These are phyloP conservation scores for Colletotrichum spaethianum DNA, from an alignment of 2,329 filamentous ascomycete species.

Conservation along the genomic window DNA sequence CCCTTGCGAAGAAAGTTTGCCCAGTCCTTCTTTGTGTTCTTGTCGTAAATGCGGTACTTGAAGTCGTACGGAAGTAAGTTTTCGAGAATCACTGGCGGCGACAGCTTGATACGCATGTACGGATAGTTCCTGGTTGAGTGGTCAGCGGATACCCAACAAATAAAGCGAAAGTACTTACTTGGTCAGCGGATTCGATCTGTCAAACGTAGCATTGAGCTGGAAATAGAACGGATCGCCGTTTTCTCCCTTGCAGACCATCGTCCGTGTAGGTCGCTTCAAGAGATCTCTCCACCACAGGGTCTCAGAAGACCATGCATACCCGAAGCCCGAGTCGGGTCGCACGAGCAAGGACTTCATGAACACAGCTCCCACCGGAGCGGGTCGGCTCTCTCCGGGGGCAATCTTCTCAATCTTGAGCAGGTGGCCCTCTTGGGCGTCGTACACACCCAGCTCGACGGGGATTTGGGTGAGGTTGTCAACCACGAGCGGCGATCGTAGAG, in stretches of 20 bases:
- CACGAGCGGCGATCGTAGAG: conserved; percentile 89
- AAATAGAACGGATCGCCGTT: conserved; percentile 95
- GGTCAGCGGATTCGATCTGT: conserved; percentile 86
- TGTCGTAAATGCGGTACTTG: conserved; percentile 99
- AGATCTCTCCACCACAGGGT: conserved; percentile 94
- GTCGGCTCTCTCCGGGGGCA: conserved; percentile 88
- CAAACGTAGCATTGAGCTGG: conserved; percentile 89
- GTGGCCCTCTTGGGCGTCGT: conserved; percentile 87
- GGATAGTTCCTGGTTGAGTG: conserved; percentile 78
- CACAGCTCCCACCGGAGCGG: conserved; percentile 91
- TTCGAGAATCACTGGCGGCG: conserved; percentile 92
- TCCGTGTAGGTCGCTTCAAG: conserved; percentile 85
- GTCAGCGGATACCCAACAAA: conserved; percentile 48
- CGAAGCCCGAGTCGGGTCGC: conserved; percentile 94
- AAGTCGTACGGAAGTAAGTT: conserved; percentile 97
- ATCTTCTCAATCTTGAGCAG: conserved; percentile 99
- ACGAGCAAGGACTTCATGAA: conserved; percentile 91
- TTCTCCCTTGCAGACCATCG: conserved; percentile 90
- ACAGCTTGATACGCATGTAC: conserved; percentile 93
- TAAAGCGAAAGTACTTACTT: conserved; percentile 63
- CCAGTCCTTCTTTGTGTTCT: conserved; percentile 99
- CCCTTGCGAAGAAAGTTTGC: conserved; percentile 98
- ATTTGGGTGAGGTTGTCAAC: conserved; percentile 98
- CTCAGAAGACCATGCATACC: conserved; percentile 94
- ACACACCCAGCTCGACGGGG: conserved; percentile 92